Conservation (phyloP, 192 early-diverging fungal genomes). For the Backusella morwellensis region DNA sequence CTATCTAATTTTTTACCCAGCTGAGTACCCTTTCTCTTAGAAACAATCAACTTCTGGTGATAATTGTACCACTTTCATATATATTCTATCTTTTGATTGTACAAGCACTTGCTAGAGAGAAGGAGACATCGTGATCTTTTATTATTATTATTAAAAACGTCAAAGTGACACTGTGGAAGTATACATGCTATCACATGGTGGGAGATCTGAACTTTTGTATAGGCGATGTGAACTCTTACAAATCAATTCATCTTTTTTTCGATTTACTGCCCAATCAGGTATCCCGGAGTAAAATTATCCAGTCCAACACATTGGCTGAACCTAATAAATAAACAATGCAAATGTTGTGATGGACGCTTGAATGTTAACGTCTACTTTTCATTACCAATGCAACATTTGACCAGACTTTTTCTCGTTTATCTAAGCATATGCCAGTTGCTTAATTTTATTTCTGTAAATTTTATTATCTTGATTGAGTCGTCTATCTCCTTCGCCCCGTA, state of each 20-base stretch:
- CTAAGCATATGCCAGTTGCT: not conserved
- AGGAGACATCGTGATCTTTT: not conserved
- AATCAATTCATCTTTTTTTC: not conserved
- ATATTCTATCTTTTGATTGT: not conserved
- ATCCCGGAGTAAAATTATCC: not conserved
- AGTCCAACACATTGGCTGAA: not conserved
- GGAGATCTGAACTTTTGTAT: not conserved
- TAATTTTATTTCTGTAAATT: not conserved
- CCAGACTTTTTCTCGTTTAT: not conserved
- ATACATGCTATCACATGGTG: not conserved
- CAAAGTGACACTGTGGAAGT: not conserved
- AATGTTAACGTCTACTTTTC: too few species aligned
- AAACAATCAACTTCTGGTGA: not conserved
- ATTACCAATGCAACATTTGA: not conserved
- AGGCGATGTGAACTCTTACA: not conserved
- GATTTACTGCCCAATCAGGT: not conserved
- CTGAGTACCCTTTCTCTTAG: not conserved
- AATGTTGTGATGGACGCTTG: not conserved
- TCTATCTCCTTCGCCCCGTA: not conserved
- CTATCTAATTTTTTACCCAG: slow-evolving; percentile 1
- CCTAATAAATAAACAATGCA: not conserved
- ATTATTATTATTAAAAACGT: not conserved
- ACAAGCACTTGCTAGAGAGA: not conserved
- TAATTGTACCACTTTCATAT: not conserved
- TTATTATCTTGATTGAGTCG: too few species aligned